Conservation (phyloP, 805 yeast species). For the Nakazawaea ishiwadae region DNA sequence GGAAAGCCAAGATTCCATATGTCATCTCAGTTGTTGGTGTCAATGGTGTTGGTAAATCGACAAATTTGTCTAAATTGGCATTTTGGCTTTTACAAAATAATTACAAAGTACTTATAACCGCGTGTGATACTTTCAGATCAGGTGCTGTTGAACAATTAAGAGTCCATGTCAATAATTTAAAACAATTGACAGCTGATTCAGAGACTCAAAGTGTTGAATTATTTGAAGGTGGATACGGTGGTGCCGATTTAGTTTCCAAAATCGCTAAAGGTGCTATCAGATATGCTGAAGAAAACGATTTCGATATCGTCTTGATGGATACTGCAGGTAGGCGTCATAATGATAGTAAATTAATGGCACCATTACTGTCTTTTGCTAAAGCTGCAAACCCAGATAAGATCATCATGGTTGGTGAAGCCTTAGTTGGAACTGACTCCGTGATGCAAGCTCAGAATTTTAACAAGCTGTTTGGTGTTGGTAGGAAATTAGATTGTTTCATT, state of each 20-base stretch:
- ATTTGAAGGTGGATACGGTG: constrained; percentile 94
- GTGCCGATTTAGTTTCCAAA: constrained; percentile 88
- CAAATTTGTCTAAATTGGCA: constrained; percentile 89
- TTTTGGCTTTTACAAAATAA: constrained; percentile 94
- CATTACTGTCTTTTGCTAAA: constrained; percentile 89
- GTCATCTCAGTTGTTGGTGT: constrained; percentile 98
- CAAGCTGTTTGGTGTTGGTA: constrained; percentile 80
- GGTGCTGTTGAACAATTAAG: constrained; percentile 98
- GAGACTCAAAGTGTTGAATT: constrained; percentile 55
- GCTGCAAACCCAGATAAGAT: constrained; percentile 95
- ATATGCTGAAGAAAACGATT: constrained; percentile 62
- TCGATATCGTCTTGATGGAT: constrained; percentile 87
- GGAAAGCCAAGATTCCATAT: constrained; percentile 53
- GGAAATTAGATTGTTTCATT: constrained; percentile 84
- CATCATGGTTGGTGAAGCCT: constrained; percentile 98
- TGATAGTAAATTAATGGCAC: constrained; percentile 92
- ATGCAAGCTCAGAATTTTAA: constrained; percentile 93
- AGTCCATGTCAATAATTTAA: constrained; percentile 85
- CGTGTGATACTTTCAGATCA: constrained; percentile 96
- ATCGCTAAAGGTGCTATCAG: constrained; percentile 90
- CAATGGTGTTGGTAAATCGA: constrained; percentile 96
- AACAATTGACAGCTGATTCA: constrained; percentile 54
- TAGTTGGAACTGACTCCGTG: constrained; percentile 96
- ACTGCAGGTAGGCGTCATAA: constrained; percentile 98
- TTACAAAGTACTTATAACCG: constrained; percentile 81